Base-by-base conservation (phyloP, 2,329 filamentous ascomycete genomes). In the Exophiala oligosperma region DNA sequence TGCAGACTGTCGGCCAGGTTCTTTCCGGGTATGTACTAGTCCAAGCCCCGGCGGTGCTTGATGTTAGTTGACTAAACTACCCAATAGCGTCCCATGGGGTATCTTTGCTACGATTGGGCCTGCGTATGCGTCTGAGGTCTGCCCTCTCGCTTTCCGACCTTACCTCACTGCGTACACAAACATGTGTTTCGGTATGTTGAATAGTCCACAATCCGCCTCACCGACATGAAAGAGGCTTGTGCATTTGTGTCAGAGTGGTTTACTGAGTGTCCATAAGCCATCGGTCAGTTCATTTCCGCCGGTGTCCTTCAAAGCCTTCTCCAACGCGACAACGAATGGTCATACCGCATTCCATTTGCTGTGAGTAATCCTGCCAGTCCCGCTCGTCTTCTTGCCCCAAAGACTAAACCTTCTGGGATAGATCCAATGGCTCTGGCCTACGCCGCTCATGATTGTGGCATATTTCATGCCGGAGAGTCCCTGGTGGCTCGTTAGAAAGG, bases 51-150 rank as follows among this genome's bases (percentile, higher is more conserved):
- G 4, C 12, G 14, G 21, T 14, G 14, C 4, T 17, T 32, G 14
- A 29, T 28, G 32, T 7, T 26, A n/a, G 5, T 28, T 49, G 70
- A 51, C 65, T 74, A 11, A 11, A 2, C 32, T 9, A 2, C 7
- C 63, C 75, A 4, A 69, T 66, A 37, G 73, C 72, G 4, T 67
- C 75, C 26, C 71, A 70, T 0, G 69, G 29, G 48, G 48, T 50
- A 32, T 50, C 29, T 51, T 51, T n/a, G 26, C 26, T 8, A 64
- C 63, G 1, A 72, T 77, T 32, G 74, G 73, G 9, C 75, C 84
- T 62, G 85, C 86, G 1, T 90, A 89, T 67, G 86, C 86, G 26
- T 84, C 85, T 55, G 87, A 90, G 67, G 81, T 86, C 3, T 84
- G 82, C 40, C 84, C 84, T 9, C 8, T 51, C 2, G 28, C n/a